Percentiles rank a stretch among this genome's conserved stretches.
Conservation (phyloP, 2,329 filamentous ascomycete genomes). For the Penicillium sumatraense region DNA sequence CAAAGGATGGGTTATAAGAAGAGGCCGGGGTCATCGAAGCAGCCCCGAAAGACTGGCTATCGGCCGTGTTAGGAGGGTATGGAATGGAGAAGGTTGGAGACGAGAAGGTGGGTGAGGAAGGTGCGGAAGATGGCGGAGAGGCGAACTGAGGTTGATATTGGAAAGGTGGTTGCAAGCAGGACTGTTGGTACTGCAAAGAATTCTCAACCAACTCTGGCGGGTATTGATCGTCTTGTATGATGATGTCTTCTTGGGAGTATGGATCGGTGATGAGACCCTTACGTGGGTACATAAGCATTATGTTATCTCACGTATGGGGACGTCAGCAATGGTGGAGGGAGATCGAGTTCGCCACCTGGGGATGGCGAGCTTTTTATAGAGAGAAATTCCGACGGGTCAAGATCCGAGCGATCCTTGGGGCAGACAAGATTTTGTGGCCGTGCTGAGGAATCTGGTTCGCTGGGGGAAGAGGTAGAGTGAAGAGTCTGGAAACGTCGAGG, state of each 20-base stretch:
- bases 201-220: slow-evolving; percentile 37
- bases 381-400: slow-evolving; percentile 29
- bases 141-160: slow-evolving; percentile 38
- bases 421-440: slow-evolving; percentile 19
- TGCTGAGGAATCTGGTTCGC: slow-evolving; percentile 10
- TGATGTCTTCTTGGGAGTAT: slow-evolving; percentile 37
- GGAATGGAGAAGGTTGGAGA: slow-evolving; percentile 35
- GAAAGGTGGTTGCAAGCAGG: slow-evolving; percentile 38
- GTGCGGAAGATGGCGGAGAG: slow-evolving; percentile 43
- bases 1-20: slow-evolving; percentile 44
- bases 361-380: slow-evolving; percentile 35
- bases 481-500: slow-evolving; percentile 38
- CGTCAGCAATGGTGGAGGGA: slow-evolving; percentile 30
- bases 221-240: slow-evolving; percentile 46
- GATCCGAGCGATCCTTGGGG: slow-evolving; percentile 32
- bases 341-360: slow-evolving; percentile 34
- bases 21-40: slow-evolving; percentile 47
- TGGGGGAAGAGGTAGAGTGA: slow-evolving; percentile 1
- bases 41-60: slow-evolving; percentile 38
- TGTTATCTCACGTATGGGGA: slow-evolving; percentile 33
- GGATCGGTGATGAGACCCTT: slow-evolving; percentile 49
- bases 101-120: slow-evolving; percentile 38
- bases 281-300: slow-evolving; percentile 49
- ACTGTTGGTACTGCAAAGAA: slow-evolving; percentile 32
- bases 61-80: slow-evolving; percentile 32